Evolutionary conservation across 2,329 filamentous ascomycete species (phyloP).

Genomic region (Teratosphaeria epicoccoides): DNA sequence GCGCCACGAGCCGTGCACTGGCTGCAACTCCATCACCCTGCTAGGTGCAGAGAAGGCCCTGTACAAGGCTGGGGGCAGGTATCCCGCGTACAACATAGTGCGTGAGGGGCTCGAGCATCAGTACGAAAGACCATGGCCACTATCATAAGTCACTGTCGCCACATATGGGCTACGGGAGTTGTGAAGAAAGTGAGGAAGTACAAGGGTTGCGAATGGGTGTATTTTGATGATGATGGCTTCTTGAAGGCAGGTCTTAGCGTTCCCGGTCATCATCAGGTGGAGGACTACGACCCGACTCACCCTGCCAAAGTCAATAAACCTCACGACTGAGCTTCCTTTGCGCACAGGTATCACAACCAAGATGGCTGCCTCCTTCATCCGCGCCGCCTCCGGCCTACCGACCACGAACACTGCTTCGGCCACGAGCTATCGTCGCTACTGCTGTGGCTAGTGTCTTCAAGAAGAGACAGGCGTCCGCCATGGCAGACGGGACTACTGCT

Average conservation of each 20-base stretch:
- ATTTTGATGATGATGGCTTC: neutral
- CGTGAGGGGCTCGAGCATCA: neutral
- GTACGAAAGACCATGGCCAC: neutral
- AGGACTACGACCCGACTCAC: neutral
- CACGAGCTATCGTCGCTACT: too few relatives aligned
- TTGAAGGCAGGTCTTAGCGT: neutral
- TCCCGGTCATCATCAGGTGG: neutral
- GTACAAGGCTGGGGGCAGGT: neutral
- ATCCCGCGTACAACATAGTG: neutral
- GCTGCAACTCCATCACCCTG: neutral
- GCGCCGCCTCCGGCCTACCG: neutral
- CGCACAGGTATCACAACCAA: neutral
- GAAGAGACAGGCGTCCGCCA: neutral
- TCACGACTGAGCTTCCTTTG: neutral
- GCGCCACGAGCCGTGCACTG: neutral
- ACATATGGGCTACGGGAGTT: neutral
- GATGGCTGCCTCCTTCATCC: neutral
- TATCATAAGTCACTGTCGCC: neutral
- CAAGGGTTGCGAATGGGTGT: neutral
- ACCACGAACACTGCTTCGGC: too few relatives aligned
- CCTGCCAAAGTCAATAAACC: neutral
- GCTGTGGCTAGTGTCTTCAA: neutral
- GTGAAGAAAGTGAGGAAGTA: neutral
- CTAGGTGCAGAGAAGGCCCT: neutral
- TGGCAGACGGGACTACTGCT: neutral